Percentiles rank a stretch among this genome's conserved stretches.
Conservation (phyloP, 179 eudicot genomes). For the Beta corolliflora region DNA sequence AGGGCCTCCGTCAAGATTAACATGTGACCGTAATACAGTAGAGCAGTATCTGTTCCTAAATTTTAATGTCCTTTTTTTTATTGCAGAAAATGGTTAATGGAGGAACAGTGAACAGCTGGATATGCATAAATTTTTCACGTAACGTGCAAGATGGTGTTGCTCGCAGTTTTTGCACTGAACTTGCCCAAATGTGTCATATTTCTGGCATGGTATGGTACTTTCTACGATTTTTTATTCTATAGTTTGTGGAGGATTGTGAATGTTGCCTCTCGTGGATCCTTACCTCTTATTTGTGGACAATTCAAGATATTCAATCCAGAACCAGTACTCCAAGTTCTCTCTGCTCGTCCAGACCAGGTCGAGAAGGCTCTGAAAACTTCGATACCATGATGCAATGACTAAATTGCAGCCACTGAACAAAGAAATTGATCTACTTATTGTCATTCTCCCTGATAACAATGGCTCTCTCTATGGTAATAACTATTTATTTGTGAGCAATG, state of each 20-base stretch:
- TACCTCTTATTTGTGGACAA: neutral
- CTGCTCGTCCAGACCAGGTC: slow-evolving; percentile 80
- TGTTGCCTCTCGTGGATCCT: neutral
- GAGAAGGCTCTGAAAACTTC: slow-evolving; percentile 69
- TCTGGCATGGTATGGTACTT: slow-evolving; percentile 72
- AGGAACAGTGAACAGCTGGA: slow-evolving; percentile 69
- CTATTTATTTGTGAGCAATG: neutral
- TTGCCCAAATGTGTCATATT: slow-evolving; percentile 73
- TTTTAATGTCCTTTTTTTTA: neutral
- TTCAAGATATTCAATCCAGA: slow-evolving; percentile 55
- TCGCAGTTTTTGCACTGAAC: slow-evolving; percentile 64
- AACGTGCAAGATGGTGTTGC: slow-evolving; percentile 66
- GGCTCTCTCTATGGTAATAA: slow-evolving; percentile 84
- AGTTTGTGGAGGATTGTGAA: neutral
- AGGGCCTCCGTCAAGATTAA: too few species aligned
- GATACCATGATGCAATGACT: slow-evolving; percentile 70
- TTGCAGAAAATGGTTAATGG: slow-evolving; percentile 93
- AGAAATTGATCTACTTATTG: slow-evolving; percentile 79
- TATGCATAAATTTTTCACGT: slow-evolving; percentile 76
- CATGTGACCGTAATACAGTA: neutral
- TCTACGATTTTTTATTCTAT: neutral
- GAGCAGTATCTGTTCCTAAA: neutral
- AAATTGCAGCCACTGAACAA: slow-evolving; percentile 52
- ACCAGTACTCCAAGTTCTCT: slow-evolving; percentile 59
- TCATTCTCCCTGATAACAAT: slow-evolving; percentile 84